Evolutionary conservation across 2,329 filamentous ascomycete species (phyloP).

Genomic region (Juglanconis oblonga): DNA sequence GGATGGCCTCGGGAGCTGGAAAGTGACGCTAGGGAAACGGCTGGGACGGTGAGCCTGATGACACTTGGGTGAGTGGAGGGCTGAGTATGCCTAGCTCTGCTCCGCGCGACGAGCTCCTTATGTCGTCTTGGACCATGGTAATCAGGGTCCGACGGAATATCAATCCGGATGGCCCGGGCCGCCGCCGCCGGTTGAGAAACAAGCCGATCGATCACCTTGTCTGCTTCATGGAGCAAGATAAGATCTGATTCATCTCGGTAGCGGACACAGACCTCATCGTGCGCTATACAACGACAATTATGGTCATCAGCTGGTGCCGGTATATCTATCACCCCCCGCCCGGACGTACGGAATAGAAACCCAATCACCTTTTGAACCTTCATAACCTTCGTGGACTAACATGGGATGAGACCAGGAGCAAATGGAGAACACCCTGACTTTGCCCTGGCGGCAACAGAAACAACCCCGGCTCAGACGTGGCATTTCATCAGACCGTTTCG

Average conservation of each 20-base stretch:
- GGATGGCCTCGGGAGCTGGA: background rate
- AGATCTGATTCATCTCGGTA: constrained; percentile 36
- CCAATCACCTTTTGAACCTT: no score
- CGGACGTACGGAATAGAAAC: no score
- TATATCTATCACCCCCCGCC: no score
- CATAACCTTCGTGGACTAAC: background rate
- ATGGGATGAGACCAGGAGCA: background rate
- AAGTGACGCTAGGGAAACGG: background rate
- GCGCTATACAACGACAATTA: constrained; percentile 29
- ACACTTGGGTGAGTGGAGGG: background rate
- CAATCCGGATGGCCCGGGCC: background rate
- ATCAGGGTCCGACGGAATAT: no score
- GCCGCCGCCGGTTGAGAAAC: background rate
- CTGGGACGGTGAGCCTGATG: background rate
- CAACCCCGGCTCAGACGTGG: constrained; percentile 28
- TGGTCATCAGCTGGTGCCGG: background rate
- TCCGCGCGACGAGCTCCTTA: background rate
- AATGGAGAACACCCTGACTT: constrained; percentile 23
- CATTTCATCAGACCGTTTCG: background rate
- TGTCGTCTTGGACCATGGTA: background rate
- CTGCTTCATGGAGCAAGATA: constrained; percentile 35
- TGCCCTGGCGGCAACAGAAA: constrained; percentile 29
- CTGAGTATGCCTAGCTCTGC: background rate
- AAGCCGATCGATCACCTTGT: constrained; percentile 24
- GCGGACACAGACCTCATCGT: constrained; percentile 35